Percentiles rank a stretch among this genome's conserved stretches.
Evolutionary conservation across 306 rosid genomes (phyloP).

Genomic region (Ormosia emarginata): DNA sequence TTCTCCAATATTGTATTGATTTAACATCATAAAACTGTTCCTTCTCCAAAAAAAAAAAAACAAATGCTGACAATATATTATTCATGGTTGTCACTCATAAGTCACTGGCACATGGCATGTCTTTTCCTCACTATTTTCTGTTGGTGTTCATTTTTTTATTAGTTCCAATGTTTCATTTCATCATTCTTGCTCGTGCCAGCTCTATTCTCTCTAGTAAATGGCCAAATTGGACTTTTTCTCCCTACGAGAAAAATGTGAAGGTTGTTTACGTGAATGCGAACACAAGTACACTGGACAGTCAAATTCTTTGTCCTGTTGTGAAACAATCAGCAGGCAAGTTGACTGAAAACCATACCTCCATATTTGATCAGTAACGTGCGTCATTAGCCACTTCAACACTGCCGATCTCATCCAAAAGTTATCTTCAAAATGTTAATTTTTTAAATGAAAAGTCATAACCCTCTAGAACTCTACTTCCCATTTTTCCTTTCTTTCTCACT

Average conservation of each 20-base stretch:
- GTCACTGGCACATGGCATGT: slow-evolving; percentile 11
- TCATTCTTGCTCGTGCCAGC: neutral
- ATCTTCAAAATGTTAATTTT: neutral
- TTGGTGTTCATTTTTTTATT: neutral
- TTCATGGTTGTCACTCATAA: neutral
- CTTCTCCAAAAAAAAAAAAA: neutral
- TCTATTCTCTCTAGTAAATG: slow-evolving; percentile 10
- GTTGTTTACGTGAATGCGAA: slow-evolving; percentile 20
- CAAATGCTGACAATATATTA: neutral
- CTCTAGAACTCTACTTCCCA: neutral
- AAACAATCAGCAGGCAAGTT: slow-evolving; percentile 22
- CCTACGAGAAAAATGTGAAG: slow-evolving; percentile 2
- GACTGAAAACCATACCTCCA: slow-evolving; percentile 8
- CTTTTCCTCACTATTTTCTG: slow-evolving; percentile 6
- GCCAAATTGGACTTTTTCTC: slow-evolving; percentile 8
- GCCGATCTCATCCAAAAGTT: slow-evolving; percentile 1
- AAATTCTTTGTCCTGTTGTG: slow-evolving; percentile 31
- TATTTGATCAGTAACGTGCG: neutral
- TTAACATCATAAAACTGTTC: neutral
- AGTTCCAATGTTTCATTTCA: slow-evolving; percentile 3
- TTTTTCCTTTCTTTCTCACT: neutral
- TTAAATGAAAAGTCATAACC: neutral
- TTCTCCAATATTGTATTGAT: neutral
- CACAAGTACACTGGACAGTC: slow-evolving; percentile 21
- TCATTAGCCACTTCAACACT: slow-evolving; percentile 4